Percentiles rank a stretch among this genome's conserved stretches.
These are phyloP conservation scores for Leccinum subtestaceum DNA, from an alignment of 768 basidiomycete genomes.

Conservation along the genomic window DNA sequence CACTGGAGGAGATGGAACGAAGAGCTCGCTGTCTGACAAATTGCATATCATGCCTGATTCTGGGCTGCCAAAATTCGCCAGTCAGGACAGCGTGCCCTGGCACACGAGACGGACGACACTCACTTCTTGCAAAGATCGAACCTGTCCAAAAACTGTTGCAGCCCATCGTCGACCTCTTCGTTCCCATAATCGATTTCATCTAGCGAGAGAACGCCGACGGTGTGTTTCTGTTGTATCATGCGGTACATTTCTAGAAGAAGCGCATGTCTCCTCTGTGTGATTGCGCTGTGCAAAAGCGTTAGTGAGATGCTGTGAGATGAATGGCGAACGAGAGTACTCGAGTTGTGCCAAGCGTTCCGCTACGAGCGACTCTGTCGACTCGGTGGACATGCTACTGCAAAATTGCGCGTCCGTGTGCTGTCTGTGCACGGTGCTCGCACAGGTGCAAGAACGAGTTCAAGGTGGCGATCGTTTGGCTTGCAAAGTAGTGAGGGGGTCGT, in stretches of 20 bases:
- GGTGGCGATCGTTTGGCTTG: slow-evolving; percentile 4
- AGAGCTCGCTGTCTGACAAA: slow-evolving; percentile 34
- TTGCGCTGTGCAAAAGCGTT: slow-evolving; percentile 42
- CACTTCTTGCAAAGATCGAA: slow-evolving; percentile 56
- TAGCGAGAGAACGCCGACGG: slow-evolving; percentile 38
- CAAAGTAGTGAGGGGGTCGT: slow-evolving; percentile 2
- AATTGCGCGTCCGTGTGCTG: slow-evolving; percentile 2
- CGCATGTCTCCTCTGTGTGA: slow-evolving; percentile 64
- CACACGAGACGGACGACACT: slow-evolving; percentile 21
- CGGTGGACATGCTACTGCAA: slow-evolving; percentile 22
- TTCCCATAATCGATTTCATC: slow-evolving; percentile 34
- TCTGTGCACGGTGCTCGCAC: neutral
- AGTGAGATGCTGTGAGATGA: neutral
- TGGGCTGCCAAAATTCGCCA: slow-evolving; percentile 28
- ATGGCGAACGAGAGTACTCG: slow-evolving; percentile 18
- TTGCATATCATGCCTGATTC: slow-evolving; percentile 41
- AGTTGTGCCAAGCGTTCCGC: slow-evolving; percentile 36
- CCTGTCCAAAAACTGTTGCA: slow-evolving; percentile 52
- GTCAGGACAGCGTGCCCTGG: slow-evolving; percentile 8
- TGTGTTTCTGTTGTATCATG: slow-evolving; percentile 56
- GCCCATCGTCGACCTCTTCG: slow-evolving; percentile 36
- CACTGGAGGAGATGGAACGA: slow-evolving; percentile 17
- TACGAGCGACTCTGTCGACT: slow-evolving; percentile 35
- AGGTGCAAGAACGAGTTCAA: neutral
- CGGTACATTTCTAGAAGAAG: slow-evolving; percentile 69